These are phyloP conservation scores for Chimonanthus salicifolius DNA, from an alignment of 164 flowering plant genomes.

Conservation along the genomic window DNA sequence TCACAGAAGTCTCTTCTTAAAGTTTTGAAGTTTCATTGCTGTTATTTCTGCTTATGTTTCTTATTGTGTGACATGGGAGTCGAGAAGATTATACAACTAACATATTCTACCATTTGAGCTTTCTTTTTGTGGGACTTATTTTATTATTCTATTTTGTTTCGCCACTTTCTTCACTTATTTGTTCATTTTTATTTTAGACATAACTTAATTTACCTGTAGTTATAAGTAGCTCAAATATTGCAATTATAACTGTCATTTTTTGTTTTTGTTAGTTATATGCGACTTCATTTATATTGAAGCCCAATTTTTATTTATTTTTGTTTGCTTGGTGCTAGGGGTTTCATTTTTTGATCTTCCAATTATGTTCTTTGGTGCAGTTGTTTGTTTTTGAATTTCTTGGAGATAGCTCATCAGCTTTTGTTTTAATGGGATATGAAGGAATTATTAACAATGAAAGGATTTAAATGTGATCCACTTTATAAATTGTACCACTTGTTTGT, in stretches of 20 bases:
- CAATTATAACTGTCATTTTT: neutral
- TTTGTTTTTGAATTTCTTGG: too few species aligned
- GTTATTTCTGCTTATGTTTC: neutral
- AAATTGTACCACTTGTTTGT: too few species aligned
- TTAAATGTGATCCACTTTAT: too few species aligned
- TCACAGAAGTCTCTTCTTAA: neutral
- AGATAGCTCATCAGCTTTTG: too few species aligned
- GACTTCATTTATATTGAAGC: too few species aligned
- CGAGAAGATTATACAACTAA: neutral
- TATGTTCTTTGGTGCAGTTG: too few species aligned
- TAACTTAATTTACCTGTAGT: neutral
- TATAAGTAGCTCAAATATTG: neutral
- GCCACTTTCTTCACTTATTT: neutral
- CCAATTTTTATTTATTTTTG: too few species aligned
- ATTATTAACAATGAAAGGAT: too few species aligned
- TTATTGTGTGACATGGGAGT: neutral
- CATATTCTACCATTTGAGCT: neutral
- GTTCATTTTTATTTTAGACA: neutral
- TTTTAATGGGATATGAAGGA: too few species aligned
- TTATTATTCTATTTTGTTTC: neutral
- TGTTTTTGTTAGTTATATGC: too few species aligned
- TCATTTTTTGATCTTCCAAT: too few species aligned
- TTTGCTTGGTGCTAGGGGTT: too few species aligned
- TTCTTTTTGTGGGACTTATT: neutral
- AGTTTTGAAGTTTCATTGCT: neutral